phyloP scores from a whole-genome alignment of 2,329 filamentous ascomycete genomes.

The Alternaria alternata region DNA sequence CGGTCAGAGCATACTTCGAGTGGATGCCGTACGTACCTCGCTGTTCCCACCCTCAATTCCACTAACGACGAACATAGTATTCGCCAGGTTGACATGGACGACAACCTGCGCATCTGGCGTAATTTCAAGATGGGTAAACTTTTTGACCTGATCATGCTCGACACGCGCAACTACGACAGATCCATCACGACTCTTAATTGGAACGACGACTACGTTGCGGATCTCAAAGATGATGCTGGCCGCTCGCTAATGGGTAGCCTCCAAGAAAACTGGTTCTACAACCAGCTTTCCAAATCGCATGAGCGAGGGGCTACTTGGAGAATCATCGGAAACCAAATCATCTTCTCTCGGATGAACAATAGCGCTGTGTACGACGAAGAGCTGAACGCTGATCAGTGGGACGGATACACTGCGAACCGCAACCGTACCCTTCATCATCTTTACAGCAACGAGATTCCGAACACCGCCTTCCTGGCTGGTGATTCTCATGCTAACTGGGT shows the following conservation, averaged over 20 bases:
- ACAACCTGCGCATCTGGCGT: constrained; percentile 55
- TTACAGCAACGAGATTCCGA: constrained; percentile 70
- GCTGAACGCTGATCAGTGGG: constrained; percentile 64
- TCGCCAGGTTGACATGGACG: constrained; percentile 55
- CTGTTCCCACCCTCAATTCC: constrained; percentile 53
- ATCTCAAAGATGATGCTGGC: constrained; percentile 70
- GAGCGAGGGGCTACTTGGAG: constrained; percentile 72
- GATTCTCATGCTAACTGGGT: constrained; percentile 72
- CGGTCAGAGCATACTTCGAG: constrained; percentile 56
- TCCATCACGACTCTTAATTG: constrained; percentile 42
- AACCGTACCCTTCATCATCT: constrained; percentile 73
- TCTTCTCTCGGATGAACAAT: constrained; percentile 42
- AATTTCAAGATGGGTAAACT: constrained; percentile 52
- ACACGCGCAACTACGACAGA: constrained; percentile 53
- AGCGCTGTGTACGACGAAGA: constrained; percentile 26
- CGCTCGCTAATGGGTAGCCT: constrained; percentile 73
- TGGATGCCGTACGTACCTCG: constrained; percentile 50
- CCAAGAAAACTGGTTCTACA: constrained; percentile 71
- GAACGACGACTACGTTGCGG: constrained; percentile 67
- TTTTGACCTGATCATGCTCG: constrained; percentile 54
- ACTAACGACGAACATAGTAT: constrained; percentile 47
- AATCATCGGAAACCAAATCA: constrained; percentile 72
- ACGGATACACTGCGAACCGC: constrained; percentile 71
- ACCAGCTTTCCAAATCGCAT: constrained; percentile 62
- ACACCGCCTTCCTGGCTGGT: constrained; percentile 75